Percentiles rank a stretch among this genome's conserved stretches.
phyloP scores from a whole-genome alignment of 2,329 filamentous ascomycete genomes.

The Neonectria punicea region DNA sequence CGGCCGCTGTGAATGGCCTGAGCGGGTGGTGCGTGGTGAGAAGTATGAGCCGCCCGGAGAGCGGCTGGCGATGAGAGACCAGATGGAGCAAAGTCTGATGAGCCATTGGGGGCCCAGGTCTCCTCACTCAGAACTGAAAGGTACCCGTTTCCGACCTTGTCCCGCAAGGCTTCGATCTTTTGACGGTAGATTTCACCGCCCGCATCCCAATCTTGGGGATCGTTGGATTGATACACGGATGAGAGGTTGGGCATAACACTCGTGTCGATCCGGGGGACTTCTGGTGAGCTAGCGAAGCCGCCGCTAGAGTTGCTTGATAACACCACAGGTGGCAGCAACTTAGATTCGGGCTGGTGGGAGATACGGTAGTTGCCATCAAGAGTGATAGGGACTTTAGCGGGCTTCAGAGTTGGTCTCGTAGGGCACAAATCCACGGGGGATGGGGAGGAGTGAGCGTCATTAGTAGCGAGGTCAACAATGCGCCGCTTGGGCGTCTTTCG shows the following conservation, averaged over 20 bases:
- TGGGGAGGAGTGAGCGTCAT: slow-evolving; percentile 50
- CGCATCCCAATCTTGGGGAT: slow-evolving; percentile 68
- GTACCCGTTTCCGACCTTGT: slow-evolving; percentile 88
- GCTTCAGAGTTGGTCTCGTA: slow-evolving; percentile 30
- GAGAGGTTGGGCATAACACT: slow-evolving; percentile 35
- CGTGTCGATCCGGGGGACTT: slow-evolving; percentile 42
- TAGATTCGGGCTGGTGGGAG: slow-evolving; percentile 54
- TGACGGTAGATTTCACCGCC: slow-evolving; percentile 84
- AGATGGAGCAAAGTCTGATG: slow-evolving; percentile 37
- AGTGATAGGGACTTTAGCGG: slow-evolving; percentile 34
- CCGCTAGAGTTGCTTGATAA: slow-evolving; percentile 49
- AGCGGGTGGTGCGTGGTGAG: slow-evolving; percentile 48
- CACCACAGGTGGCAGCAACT: slow-evolving; percentile 45
- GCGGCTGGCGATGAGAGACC: slow-evolving; percentile 41
- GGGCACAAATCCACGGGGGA: slow-evolving; percentile 44
- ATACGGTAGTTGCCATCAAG: slow-evolving; percentile 56
- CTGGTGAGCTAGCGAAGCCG: slow-evolving; percentile 35
- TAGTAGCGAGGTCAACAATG: slow-evolving; percentile 72
- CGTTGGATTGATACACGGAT: slow-evolving; percentile 28
- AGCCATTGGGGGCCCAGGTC: slow-evolving; percentile 57
- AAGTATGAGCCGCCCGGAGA: slow-evolving; percentile 45
- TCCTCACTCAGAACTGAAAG: slow-evolving; percentile 88
- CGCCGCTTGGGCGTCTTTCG: slow-evolving; percentile 69
- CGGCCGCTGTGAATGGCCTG: slow-evolving; percentile 65
- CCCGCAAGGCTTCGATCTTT: slow-evolving; percentile 86